Evolutionary conservation across 208 protist genomes (phyloP).

Genomic region (Acanthamoeba sp.): DNA sequence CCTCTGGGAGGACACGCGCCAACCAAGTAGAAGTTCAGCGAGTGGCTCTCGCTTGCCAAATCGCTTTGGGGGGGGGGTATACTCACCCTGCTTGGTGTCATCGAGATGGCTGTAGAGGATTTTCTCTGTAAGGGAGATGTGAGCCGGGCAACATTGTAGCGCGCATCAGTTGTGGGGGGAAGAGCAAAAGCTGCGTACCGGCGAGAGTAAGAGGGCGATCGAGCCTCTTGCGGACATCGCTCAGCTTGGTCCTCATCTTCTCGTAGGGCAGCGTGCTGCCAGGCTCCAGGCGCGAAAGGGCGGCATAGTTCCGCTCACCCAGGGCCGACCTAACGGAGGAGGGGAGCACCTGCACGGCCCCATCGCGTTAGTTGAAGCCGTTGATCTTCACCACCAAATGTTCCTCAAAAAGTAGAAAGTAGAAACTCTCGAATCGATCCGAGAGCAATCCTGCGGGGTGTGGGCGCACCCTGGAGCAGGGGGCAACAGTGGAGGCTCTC

Average conservation of each 20-base stretch:
- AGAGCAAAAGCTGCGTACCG: neutral
- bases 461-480: no score
- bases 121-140: conserved; percentile 88
- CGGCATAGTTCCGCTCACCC: neutral
- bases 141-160: no score
- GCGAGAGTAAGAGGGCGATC: conserved; percentile 65
- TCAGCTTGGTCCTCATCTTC: neutral
- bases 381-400: no score
- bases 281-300: neutral
- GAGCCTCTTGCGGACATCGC: neutral
- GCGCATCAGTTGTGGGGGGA: neutral
- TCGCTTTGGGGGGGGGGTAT: neutral
- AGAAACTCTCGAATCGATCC: no score
- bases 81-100: conserved; percentile 82
- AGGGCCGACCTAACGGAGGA: no score
- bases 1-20: conserved; percentile 79
- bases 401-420: no score
- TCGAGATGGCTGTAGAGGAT: conserved; percentile 91
- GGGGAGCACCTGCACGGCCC: no score
- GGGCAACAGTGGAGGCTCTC: no score
- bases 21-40: conserved; percentile 27
- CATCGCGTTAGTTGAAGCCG: no score
- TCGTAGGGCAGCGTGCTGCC: conserved; percentile 25
- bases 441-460: no score
- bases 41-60: neutral